Percentiles rank a stretch among this genome's conserved stretches.
phyloP scores from a whole-genome alignment of 1,139 yeast genomes.

The Suhomyces maxii region DNA sequence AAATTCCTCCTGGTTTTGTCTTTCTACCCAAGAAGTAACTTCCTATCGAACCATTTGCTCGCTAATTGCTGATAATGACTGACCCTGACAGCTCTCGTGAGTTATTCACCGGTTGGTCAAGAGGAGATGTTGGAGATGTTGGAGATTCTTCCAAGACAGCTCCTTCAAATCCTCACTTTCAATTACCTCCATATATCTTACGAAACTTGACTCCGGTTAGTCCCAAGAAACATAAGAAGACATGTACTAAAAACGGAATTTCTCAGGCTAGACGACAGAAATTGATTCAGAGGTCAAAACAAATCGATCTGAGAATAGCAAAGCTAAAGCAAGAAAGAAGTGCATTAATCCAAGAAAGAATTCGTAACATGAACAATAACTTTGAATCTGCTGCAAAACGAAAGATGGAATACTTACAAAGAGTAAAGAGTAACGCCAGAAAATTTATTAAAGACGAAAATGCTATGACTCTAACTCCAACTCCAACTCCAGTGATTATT shows the following conservation, averaged over 20 bases:
- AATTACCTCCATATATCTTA: conserved; percentile 9
- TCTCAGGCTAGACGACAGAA: conserved; percentile 3
- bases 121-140: background rate
- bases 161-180: conserved; percentile 1
- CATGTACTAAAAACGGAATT: background rate
- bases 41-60: no score
- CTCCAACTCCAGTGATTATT: background rate
- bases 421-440: conserved; percentile 3
- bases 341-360: background rate
- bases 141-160: background rate
- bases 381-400: conserved; percentile 3
- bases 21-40: no score
- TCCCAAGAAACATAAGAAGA: background rate
- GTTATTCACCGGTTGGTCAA: background rate
- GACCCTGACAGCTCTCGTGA: background rate
- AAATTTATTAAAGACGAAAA: background rate
- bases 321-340: conserved; percentile 2
- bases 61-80: background rate
- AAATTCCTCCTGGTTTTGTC: background rate
- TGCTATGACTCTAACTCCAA: background rate
- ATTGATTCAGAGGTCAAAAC: conserved; percentile 5
- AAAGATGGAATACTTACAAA: conserved; percentile 3
- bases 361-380: conserved; percentile 2
- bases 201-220: conserved; percentile 10
- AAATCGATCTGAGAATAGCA: conserved; percentile 3